A percentile compares a stretch with the other conserved stretches of the same genome.
Evolutionary conservation across 2,329 filamentous ascomycete species (phyloP).

Genomic region (Pseudocercospora pini-densiflorae): DNA sequence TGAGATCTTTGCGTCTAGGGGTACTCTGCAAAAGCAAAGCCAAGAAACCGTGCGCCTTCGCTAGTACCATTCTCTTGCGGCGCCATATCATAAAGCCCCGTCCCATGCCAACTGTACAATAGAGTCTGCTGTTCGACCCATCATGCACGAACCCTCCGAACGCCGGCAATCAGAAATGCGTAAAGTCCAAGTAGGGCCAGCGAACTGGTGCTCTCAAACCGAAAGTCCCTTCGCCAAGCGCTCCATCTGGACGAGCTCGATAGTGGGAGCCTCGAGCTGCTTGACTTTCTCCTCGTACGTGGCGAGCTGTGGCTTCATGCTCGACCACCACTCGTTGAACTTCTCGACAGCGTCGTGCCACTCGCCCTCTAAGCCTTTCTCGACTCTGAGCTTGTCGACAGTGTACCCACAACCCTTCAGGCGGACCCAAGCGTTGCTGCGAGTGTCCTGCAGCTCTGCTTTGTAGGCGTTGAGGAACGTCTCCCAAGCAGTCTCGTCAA

Average conservation of each 20-base stretch:
- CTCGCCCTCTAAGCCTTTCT: conserved; percentile 26
- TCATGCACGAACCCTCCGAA: neutral
- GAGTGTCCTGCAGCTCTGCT: conserved; percentile 42
- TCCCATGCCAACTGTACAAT: neutral
- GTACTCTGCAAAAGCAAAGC: conserved; percentile 9
- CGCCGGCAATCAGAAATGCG: neutral
- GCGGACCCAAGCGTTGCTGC: conserved; percentile 45
- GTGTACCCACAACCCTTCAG: conserved; percentile 45
- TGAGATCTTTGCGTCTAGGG: conserved; percentile 7
- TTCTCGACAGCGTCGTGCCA: conserved; percentile 35
- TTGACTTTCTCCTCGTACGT: conserved; percentile 37
- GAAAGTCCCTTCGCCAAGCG: conserved; percentile 22
- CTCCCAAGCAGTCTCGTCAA: conserved; percentile 40
- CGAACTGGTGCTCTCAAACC: conserved; percentile 8
- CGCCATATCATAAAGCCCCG: neutral
- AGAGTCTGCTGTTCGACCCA: neutral
- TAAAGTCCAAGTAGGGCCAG: neutral
- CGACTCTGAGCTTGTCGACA: conserved; percentile 34
- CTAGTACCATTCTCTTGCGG: neutral
- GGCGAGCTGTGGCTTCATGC: conserved; percentile 41
- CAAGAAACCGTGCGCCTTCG: neutral
- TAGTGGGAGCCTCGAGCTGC: conserved; percentile 24
- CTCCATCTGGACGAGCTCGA: conserved; percentile 28
- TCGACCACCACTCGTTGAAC: conserved; percentile 47
- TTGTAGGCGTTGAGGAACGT: conserved; percentile 35